Evolutionary conservation across 2,329 filamentous ascomycete species (phyloP), one percentile per base, ranked within the genome.

Genomic region (Fusarium tupiense): DNA sequence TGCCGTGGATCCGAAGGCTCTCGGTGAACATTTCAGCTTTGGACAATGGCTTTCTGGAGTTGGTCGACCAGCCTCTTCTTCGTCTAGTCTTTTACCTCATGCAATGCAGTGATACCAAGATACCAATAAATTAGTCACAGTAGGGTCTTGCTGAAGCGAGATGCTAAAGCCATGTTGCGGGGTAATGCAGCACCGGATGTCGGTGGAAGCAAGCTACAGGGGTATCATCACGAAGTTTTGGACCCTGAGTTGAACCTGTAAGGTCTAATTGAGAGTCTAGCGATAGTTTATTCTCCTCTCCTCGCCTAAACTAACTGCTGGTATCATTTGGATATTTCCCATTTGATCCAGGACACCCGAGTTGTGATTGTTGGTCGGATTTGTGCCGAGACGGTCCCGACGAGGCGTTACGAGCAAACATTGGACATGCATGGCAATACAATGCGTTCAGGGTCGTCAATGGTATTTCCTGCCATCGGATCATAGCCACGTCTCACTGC

Each of bases 131-230:
- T 38, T 54, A 54, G 35, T 38, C 13, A 54, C 16, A 41, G 9
- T 56, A 29, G 41, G 8, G 20, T 41, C 35, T 29, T 22, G 17
- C 6, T 56, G 4, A 8, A 31, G 20, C 20, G 8, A 54, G 14
- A 40, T 40, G 29, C 4, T 12, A 20, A 29, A 56, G 35, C 35
- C 35, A 56, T 56, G 26, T 41, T 40, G 52, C 35, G 52, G 52
- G 24, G 52, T 56, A 56, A n/a, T 29, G 24, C 24, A 56, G 52
- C n/a, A 41, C 20, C 52, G 35, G 52, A 41, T 56, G 35, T 56
- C 24, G 52, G 52, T 29, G 52, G 35, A 35, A 35, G 13, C 3
- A 31, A 49, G 26, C 10, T 29, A 29, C 52, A 56, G 24, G 24
- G 52, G 14, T 19, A 17, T 31, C 5, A n/a, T 41, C 19, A 17